Evolutionary conservation across 371 early-diverging fungal genomes (phyloP), one percentile per base, ranked within the genome.

Genomic region (Nematocida parisii): DNA sequence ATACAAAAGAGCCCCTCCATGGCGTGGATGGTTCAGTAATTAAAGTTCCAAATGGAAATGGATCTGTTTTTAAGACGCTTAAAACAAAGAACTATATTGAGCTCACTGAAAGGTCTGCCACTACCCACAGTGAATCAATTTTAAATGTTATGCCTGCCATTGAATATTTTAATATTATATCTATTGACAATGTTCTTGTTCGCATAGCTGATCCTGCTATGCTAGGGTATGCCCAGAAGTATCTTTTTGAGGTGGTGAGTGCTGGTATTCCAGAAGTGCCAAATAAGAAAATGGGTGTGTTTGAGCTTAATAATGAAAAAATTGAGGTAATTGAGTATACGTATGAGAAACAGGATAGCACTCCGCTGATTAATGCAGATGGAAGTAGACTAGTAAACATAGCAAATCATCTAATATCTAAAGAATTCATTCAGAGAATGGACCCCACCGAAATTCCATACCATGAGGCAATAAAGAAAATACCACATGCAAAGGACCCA

Each of bases 171-270:
- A 87, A 86, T 66, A 82, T 87, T 13, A 72, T 86, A 3, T 83
- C 83, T 9, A 83, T 87, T 27, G 87, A 87, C 61, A 87, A 87
- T 80, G 83, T 86, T 2, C 75, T 87, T 46, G 85, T 85, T 9
- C 75, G 82, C 45, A 82, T 86, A 13, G 64, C 83, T 9, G 85
- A 87, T 84, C 86, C 85, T 13, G 64, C 72, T 18, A 66, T 75
- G 71, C 61, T 85, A 9, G 87, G 86, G 4, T 82, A 60, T n/a
- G 71, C 83, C 52, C 11, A 27, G 33, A 18, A 74, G 22, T 24
- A 66, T 20, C 44, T 56, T 7, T 66, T 75, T 2, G 86, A 87
- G 20, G 72, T 85, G 18, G 62, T 85, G 57, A 85, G 74, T 46
- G 87, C 84, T 22, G 87, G 84, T 4, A 71, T 85, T 3, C 85